These are phyloP conservation scores for Trametes polyzona DNA, from an alignment of 1,284 basidiomycete genomes.

Conservation along the genomic window DNA sequence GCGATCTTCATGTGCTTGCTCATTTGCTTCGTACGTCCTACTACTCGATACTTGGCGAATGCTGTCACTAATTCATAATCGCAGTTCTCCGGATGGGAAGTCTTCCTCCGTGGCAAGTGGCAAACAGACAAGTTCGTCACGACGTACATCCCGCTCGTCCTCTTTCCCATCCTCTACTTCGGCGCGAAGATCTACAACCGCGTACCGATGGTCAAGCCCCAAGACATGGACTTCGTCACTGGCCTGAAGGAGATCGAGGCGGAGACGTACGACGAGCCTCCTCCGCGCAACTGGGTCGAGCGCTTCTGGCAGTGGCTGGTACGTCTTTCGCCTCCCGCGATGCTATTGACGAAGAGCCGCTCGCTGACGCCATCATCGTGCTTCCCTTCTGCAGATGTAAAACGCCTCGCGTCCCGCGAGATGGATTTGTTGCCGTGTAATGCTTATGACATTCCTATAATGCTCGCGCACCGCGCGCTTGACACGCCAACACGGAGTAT, in stretches of 20 bases:
- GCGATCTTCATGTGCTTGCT: conserved; percentile 54
- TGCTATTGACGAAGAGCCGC: neutral
- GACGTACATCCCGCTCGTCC: conserved; percentile 76
- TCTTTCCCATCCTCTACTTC: conserved; percentile 79
- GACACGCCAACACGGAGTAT: neutral
- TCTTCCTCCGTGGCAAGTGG: conserved; percentile 77
- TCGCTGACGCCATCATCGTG: neutral
- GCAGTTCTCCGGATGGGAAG: conserved; percentile 74
- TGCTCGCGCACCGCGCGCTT: conserved; percentile 4
- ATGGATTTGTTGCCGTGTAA: neutral
- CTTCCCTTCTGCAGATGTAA: conserved; percentile 22
- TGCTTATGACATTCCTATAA: conserved; percentile 1
- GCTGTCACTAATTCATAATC: neutral
- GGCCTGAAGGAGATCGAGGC: conserved; percentile 77
- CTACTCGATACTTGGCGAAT: neutral
- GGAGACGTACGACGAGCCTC: conserved; percentile 69
- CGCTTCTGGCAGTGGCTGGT: conserved; percentile 78
- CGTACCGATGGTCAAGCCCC: conserved; percentile 47
- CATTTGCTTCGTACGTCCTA: conserved; percentile 66
- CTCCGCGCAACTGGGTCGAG: conserved; percentile 69
- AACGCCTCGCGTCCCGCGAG: conserved; percentile 2
- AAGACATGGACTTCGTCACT: conserved; percentile 81
- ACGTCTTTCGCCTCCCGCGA: conserved; percentile 36
- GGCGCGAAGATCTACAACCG: conserved; percentile 58
- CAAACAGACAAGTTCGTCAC: conserved; percentile 51